A percentile compares a stretch with the other conserved stretches of the same genome.
Evolutionary conservation across 768 basidiomycete genomes (phyloP).

Genomic region (Thelephora aurantiotincta): DNA sequence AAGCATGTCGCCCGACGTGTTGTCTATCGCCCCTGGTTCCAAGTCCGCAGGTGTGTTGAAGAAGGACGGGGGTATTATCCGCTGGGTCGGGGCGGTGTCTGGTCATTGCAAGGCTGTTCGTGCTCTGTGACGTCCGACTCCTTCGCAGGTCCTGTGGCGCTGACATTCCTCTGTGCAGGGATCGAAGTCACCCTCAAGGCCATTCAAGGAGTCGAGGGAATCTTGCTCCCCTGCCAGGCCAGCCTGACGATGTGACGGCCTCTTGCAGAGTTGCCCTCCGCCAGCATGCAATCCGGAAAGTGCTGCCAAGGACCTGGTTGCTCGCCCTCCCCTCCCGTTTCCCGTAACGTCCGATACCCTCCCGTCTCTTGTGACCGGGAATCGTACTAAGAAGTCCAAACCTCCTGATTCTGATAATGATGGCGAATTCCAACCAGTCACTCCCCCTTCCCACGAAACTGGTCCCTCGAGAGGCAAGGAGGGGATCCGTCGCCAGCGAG

Average conservation of each 20-base stretch:
- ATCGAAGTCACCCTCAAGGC: conserved; percentile 31
- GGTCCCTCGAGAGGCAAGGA: conserved; percentile 53
- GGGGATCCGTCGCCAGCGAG: conserved; percentile 83
- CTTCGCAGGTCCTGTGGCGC: conserved; percentile 17
- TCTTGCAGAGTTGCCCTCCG: conserved; percentile 66
- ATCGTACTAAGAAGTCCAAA: conserved; percentile 29
- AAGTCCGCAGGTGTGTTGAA: conserved; percentile 42
- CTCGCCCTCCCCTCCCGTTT: conserved; percentile 35
- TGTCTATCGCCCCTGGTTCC: conserved; percentile 63
- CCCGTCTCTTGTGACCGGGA: conserved; percentile 33
- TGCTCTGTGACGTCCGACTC: conserved; percentile 22
- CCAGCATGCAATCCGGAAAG: conserved; percentile 47
- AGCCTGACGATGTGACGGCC: conserved; percentile 25
- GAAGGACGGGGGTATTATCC: conserved; percentile 56
- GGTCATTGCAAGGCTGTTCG: conserved; percentile 78
- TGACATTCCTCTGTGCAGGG: conserved; percentile 30
- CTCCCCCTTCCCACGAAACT: conserved; percentile 22
- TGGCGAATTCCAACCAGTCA: conserved; percentile 55
- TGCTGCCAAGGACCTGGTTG: conserved; percentile 52
- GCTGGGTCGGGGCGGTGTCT: conserved; percentile 77
- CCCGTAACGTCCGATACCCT: conserved; percentile 66
- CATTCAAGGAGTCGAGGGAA: conserved; percentile 32
- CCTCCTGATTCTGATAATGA: conserved; percentile 62
- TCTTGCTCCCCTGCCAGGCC: conserved; percentile 12
- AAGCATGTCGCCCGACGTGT: conserved; percentile 73